A percentile compares a stretch with the other conserved stretches of the same genome.
phyloP scores from a whole-genome alignment of 192 early-diverging fungal genomes.

The Gamsiella multidivaricata region DNA sequence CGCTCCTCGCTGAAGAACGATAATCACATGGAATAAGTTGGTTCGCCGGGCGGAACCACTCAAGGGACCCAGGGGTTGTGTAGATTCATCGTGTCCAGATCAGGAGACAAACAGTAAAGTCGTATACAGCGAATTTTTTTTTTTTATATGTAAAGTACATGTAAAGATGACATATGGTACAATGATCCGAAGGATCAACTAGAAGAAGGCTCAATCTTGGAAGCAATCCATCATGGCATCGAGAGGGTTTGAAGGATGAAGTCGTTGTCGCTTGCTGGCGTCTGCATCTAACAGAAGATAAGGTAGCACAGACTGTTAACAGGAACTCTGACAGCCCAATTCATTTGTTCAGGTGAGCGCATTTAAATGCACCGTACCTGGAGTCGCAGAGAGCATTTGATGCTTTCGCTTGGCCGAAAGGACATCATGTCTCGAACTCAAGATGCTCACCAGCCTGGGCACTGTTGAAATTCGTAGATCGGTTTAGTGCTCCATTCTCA shows the following conservation, averaged over 20 bases:
- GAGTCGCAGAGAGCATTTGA: background rate
- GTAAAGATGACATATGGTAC: background rate
- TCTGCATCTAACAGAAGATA: background rate
- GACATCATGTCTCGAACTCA: constrained; percentile 13
- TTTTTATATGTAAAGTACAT: constrained; percentile 1
- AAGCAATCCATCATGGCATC: constrained; percentile 3
- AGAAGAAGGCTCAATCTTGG: background rate
- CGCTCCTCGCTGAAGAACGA: constrained; percentile 50
- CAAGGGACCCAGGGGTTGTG: background rate
- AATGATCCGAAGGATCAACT: background rate
- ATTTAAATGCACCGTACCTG: background rate
- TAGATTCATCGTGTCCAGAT: background rate
- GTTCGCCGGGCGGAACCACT: background rate
- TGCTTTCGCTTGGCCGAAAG: constrained; percentile 18
- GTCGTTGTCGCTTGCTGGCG: background rate
- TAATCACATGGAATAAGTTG: constrained; percentile 42
- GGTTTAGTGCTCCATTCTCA: too few relatives aligned
- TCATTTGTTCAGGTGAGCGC: too few relatives aligned
- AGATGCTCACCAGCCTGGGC: constrained; percentile 20
- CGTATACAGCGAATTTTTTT: too few relatives aligned
- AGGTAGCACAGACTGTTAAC: too few relatives aligned
- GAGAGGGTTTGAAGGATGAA: constrained; percentile 1
- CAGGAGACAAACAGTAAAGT: constrained; percentile 8
- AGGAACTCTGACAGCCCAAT: too few relatives aligned
- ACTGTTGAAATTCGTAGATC: constrained; percentile 19